Percentiles rank a stretch among this genome's conserved stretches.
phyloP scores from a whole-genome alignment of 106 monocot genomes.

The Ottelia alismoides region DNA sequence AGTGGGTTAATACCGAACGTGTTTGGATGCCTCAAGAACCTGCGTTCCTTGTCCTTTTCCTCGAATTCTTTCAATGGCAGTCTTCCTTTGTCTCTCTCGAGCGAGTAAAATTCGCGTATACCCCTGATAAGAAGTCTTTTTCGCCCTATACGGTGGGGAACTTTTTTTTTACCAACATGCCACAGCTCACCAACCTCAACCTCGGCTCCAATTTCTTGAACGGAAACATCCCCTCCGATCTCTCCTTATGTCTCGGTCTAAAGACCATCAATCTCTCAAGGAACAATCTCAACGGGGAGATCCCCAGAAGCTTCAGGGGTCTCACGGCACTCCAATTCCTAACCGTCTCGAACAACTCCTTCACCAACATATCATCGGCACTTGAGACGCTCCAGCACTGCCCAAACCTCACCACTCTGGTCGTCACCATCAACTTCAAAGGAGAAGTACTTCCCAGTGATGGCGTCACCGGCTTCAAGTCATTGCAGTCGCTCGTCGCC shows the following conservation, averaged over 20 bases:
- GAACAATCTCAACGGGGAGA: conserved; percentile 31
- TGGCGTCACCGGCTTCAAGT: conserved; percentile 28
- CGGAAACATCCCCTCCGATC: conserved; percentile 27
- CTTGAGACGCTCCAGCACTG: conserved; percentile 32
- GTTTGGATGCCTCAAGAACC: conserved; percentile 18
- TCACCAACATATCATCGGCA: conserved; percentile 38
- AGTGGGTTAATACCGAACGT: conserved; percentile 34
- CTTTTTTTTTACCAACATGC: conserved; percentile 18
- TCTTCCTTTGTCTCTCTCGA: conserved; percentile 35
- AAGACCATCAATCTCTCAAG: conserved; percentile 33
- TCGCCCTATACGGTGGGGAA: conserved; percentile 26
- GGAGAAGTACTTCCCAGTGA: conserved; percentile 24
- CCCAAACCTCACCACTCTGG: conserved; percentile 29
- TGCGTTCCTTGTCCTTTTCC: conserved; percentile 20
- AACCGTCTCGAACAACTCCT: conserved; percentile 36
- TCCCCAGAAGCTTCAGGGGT: conserved; percentile 39
- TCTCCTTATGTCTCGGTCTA: conserved; percentile 26
- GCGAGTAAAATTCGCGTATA: conserved; percentile 12
- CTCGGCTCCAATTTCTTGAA: conserved; percentile 30
- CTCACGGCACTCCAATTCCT: conserved; percentile 23
- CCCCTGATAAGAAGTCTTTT: conserved; percentile 41
- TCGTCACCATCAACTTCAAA: conserved; percentile 39
- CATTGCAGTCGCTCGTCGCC: conserved; percentile 28
- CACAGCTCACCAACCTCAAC: conserved; percentile 30
- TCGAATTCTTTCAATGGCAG: conserved; percentile 22